Conservation (phyloP, 352 stramenopile species). For the Phytophthora hybrid region DNA sequence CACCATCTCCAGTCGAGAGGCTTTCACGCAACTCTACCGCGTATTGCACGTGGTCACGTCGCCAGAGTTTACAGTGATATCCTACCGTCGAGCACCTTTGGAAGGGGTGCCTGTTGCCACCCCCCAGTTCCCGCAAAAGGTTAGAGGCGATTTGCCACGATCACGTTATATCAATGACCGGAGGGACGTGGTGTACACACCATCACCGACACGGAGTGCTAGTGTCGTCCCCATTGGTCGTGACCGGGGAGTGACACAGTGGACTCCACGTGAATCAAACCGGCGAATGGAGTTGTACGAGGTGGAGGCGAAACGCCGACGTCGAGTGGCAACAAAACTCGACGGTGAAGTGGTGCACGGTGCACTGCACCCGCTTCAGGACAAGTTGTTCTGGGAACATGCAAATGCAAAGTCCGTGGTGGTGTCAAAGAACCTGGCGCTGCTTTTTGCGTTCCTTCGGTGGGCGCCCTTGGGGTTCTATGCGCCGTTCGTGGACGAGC, state of each 20-base stretch:
- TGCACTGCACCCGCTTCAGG: constrained; percentile 47
- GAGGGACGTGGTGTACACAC: background rate
- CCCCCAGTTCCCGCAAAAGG: constrained; percentile 5
- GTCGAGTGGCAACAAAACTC: background rate
- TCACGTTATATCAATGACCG: background rate
- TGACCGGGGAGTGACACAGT: background rate
- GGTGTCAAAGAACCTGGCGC: constrained; percentile 69
- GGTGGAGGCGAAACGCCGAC: constrained; percentile 21
- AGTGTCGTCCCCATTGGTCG: constrained; percentile 18
- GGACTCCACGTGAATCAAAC: background rate
- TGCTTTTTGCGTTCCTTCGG: constrained; percentile 55
- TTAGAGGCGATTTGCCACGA: constrained; percentile 1
- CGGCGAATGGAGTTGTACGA: constrained; percentile 6
- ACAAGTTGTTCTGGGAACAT: constrained; percentile 68
- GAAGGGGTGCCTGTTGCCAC: constrained; percentile 23
- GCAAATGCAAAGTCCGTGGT: constrained; percentile 45
- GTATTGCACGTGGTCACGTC: constrained; percentile 60
- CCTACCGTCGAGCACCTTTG: constrained; percentile 66
- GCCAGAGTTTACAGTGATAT: constrained; percentile 77
- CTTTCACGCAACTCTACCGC: constrained; percentile 47
- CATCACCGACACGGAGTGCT: background rate
- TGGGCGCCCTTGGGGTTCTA: constrained; percentile 63
- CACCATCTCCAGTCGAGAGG: constrained; percentile 18
- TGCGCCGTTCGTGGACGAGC: constrained; percentile 54
- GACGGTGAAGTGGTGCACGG: background rate